A percentile compares a stretch with the other conserved stretches of the same genome.
Conservation (phyloP, 306 rosid genomes). For the Begonia peltatifolia region DNA sequence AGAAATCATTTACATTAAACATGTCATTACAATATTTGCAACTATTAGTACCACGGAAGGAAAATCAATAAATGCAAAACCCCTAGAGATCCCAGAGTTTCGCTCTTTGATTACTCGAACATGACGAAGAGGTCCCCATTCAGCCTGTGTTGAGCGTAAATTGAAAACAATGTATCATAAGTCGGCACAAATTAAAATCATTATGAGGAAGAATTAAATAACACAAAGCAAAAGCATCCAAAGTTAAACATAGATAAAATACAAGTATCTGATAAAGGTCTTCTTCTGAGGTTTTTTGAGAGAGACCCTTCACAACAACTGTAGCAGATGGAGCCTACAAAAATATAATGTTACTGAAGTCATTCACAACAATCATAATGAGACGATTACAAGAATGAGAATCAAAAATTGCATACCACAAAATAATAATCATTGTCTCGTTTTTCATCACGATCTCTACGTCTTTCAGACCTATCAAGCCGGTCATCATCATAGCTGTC, state of each 20-base stretch:
- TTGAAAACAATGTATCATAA: slow-evolving; percentile 1
- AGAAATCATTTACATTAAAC: slow-evolving; percentile 12
- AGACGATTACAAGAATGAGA: not conserved
- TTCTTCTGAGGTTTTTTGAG: slow-evolving; percentile 90
- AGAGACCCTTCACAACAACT: slow-evolving; percentile 92
- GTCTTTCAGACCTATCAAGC: slow-evolving; percentile 61
- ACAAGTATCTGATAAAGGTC: slow-evolving; percentile 95
- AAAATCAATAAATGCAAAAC: slow-evolving; percentile 97
- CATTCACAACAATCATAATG: not conserved
- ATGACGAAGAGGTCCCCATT: slow-evolving; percentile 98
- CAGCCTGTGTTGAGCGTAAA: slow-evolving; percentile 42
- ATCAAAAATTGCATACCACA: slow-evolving; percentile 40
- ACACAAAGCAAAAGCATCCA: slow-evolving; percentile 5
- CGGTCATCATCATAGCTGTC: slow-evolving; percentile 60
- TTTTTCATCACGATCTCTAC: slow-evolving; percentile 76
- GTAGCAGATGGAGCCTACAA: slow-evolving; percentile 93
- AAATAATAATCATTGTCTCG: slow-evolving; percentile 52
- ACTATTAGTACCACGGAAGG: slow-evolving; percentile 65
- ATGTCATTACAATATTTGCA: not conserved
- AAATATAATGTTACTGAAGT: slow-evolving; percentile 17
- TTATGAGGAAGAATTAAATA: too few species aligned
- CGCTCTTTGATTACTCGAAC: slow-evolving; percentile 96
- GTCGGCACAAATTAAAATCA: not conserved
- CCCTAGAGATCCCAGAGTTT: slow-evolving; percentile 84
- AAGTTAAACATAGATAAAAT: slow-evolving; percentile 15